Evolutionary conservation across 169 alveolate species (phyloP), one percentile per base, ranked within the genome.

Genomic region (Plasmodium gonderi): DNA sequence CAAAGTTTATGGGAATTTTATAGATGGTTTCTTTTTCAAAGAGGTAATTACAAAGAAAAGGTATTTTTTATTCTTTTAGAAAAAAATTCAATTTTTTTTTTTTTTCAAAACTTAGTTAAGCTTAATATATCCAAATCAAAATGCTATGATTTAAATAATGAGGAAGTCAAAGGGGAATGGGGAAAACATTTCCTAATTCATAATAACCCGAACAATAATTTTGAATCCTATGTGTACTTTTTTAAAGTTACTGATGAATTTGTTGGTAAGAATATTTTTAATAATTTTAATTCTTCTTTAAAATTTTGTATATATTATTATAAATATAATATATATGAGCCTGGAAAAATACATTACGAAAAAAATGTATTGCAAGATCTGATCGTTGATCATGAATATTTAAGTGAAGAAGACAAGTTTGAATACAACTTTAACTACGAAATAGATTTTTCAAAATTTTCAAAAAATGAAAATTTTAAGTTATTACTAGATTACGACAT

Each of bases 1-100:
- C 92, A 85, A 51, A 85, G 92, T 36, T 49, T 85, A 78, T 85
- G 92, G 92, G 92, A 85, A 54, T 85, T 74, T 54, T 85, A 85
- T 74, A 72, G 68, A 85, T 85, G 92, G 92, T 85, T 85, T 75
- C 87, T 85, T 85, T 85, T 85, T 85, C 65, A 85, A 75, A 85
- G 68, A 31, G 92, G 92, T 20, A 85, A 85, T 38, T 26, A 85
- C 23, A 42, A 85, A 78, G 92, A 85, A 67, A 65, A 85, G 8
- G 31, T 85, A 36, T 75, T 85, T 74, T 85, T 85, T 47, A 74
- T 78, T 20, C 79, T 76, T 20, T 85, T 85, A 78, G 42, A 72
- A 45, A 75, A 85, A 67, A 74, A 85, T 85, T 75, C 60, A 44
- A 17, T 85, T 38, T 85, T 42, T 54, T 26, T 85, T 40, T 85